A percentile compares a stretch with the other conserved stretches of the same genome.
Evolutionary conservation across 1,284 basidiomycete genomes (phyloP).

Genomic region (Apiotrichum sp.): DNA sequence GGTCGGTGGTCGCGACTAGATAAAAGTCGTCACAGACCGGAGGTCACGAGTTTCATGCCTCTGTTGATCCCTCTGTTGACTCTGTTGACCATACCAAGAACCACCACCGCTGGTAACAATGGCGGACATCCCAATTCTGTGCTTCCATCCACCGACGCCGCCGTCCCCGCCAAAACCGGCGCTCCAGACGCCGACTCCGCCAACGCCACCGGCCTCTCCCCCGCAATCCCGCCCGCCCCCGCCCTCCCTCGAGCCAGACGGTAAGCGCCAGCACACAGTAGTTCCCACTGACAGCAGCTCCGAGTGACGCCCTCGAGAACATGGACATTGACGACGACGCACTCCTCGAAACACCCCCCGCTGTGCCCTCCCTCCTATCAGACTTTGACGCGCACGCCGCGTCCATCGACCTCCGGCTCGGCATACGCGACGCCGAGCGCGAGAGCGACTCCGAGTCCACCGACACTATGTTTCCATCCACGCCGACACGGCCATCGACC

Average conservation of each 20-base stretch:
- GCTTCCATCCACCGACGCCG: not conserved
- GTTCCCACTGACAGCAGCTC: not conserved
- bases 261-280: not conserved
- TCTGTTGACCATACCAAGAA: no score
- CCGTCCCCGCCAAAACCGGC: not conserved
- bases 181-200: not conserved
- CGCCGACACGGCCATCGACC: not conserved
- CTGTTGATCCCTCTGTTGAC: not conserved
- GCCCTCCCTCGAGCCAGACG: not conserved
- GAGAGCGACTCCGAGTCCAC: no score
- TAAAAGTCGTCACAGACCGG: no score
- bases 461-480: no score
- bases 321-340: not conserved
- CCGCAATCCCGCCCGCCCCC: not conserved
- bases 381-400: not conserved
- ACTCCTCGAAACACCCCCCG: not conserved
- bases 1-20: no score
- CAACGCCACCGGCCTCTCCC: not conserved
- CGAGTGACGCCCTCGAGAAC: not conserved
- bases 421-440: no score
- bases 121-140: not conserved
- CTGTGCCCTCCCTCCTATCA: not conserved
- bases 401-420: not conserved
- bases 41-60: not conserved
- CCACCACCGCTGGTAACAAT: not conserved